Percentiles rank a stretch among this genome's conserved stretches.
These are phyloP conservation scores for Globisporangium polare DNA, from an alignment of 352 stramenopile genomes.

Conservation along the genomic window DNA sequence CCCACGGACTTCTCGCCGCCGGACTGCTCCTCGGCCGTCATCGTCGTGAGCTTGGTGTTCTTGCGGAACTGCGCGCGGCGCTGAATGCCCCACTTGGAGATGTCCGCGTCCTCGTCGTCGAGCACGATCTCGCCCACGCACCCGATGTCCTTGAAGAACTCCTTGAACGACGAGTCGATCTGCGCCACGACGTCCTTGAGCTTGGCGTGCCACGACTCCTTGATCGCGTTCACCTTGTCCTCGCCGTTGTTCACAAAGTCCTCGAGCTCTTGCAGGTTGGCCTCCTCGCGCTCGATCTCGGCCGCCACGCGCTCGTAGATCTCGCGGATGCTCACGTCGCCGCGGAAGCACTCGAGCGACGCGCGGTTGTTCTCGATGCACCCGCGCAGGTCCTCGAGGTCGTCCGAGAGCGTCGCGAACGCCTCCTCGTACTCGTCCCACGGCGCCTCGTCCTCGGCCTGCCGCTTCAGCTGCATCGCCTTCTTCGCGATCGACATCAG, in stretches of 20 bases:
- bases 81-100: conserved; percentile 87
- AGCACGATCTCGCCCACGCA: conserved; percentile 83
- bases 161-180: conserved; percentile 79
- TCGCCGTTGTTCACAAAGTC: conserved; percentile 56
- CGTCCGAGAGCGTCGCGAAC: conserved; percentile 63
- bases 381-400: conserved; percentile 71
- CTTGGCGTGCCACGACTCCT: conserved; percentile 66
- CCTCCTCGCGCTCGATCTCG: conserved; percentile 73
- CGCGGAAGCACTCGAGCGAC: conserved; percentile 75
- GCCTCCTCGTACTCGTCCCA: conserved; percentile 59
- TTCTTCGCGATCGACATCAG: conserved; percentile 52
- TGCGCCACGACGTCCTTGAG: conserved; percentile 69
- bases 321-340: conserved; percentile 67
- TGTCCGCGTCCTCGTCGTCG: conserved; percentile 70
- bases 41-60: conserved; percentile 76
- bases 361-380: conserved; percentile 86
- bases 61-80: conserved; percentile 83
- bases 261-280: conserved; percentile 51
- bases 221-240: conserved; percentile 70
- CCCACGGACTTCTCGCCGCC: conserved; percentile 87
- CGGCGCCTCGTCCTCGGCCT: conserved; percentile 62
- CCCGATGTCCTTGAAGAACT: conserved; percentile 85
- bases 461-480: conserved; percentile 62
- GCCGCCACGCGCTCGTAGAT: conserved; percentile 60
- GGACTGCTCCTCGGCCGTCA: conserved; percentile 86